Evolutionary conservation across 108 stramenopile genomes (phyloP), one percentile per base, ranked within the genome.

Genomic region (Bacterosira constricta): DNA sequence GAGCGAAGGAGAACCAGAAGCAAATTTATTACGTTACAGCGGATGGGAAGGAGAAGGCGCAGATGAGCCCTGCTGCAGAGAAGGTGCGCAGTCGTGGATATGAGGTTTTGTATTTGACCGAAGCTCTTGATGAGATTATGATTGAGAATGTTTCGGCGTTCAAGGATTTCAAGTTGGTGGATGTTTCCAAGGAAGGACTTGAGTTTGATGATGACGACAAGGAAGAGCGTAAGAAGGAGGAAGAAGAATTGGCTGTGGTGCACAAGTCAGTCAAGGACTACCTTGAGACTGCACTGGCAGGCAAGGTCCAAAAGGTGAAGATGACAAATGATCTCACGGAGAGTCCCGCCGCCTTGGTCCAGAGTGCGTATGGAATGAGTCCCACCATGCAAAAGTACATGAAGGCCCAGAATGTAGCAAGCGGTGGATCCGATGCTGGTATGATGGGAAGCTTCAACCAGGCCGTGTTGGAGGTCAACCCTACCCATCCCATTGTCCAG

Each of bases 351-450:
- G 96, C 92, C 7, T 65, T 98, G 38, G 96, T 97, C 3, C 96
- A 98, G 80, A 90, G 93, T 34, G 96, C 97, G 0, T 99, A 97
- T 70, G 98, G 98, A 38, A 92, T 98, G 89, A 93, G 91, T 57
- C 97, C 98, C 30, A 97, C 87, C 42, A 99, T 99, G 98, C 96
- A 97, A 62, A 82, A 93, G n/a, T 98, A 98, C 92, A 97, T 98
- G 96, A 56, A 73, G 18, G 96, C 97, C 0, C 97, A 98, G 82
- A 90, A 94, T 8, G 96, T 97, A 13, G 93, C 96, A 10, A 54
- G 90, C 31, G 97, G 95, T 27, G 89, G 83, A 47, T 80, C 96
- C 34, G 84, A 84, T 39, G 72, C 60, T 29, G 75, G 66, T 12
- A 62, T 79, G 62, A 70, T 89, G 75, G 84, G 83, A 11, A 67